A percentile compares a stretch with the other conserved stretches of the same genome.
Evolutionary conservation across 2,329 filamentous ascomycete genomes (phyloP).

Genomic region (Blastomyces parvus): DNA sequence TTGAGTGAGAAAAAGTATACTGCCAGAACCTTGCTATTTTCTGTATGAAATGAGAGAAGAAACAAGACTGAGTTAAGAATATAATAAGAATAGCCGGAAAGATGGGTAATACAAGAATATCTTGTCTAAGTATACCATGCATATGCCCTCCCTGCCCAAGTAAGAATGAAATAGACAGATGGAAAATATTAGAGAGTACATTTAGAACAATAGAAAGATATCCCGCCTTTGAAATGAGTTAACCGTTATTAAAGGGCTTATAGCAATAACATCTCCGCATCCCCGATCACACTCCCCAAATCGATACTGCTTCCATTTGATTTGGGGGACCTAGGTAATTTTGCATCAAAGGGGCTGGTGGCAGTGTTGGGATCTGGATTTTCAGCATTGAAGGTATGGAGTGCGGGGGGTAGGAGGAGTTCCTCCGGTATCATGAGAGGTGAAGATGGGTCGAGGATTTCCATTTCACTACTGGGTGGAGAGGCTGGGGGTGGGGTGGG

Average conservation of each 20-base stretch:
- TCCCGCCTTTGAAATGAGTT: neutral
- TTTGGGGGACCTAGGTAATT: neutral
- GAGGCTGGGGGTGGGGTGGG: neutral
- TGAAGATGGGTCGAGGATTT: constrained; percentile 7
- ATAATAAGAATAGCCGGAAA: neutral
- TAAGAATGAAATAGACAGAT: neutral
- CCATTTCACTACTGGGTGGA: neutral
- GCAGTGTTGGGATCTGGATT: neutral
- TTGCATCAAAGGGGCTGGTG: neutral
- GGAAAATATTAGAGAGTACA: neutral
- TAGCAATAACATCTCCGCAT: constrained; percentile 4
- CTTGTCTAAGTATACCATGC: neutral
- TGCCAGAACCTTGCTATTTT: neutral
- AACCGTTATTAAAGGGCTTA: neutral
- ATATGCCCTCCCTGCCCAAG: neutral
- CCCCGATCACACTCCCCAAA: neutral
- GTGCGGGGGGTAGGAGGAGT: constrained; percentile 1
- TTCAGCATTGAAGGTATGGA: neutral
- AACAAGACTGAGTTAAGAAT: neutral
- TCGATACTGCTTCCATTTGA: neutral
- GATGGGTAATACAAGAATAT: neutral
- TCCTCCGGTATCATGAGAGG: neutral
- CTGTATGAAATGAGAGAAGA: neutral
- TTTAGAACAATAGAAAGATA: neutral
- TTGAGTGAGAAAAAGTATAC: neutral